Percentiles rank a stretch among this genome's conserved stretches.
Conservation (phyloP, 345 rosid genomes). For the Eucalyptus sp. region DNA sequence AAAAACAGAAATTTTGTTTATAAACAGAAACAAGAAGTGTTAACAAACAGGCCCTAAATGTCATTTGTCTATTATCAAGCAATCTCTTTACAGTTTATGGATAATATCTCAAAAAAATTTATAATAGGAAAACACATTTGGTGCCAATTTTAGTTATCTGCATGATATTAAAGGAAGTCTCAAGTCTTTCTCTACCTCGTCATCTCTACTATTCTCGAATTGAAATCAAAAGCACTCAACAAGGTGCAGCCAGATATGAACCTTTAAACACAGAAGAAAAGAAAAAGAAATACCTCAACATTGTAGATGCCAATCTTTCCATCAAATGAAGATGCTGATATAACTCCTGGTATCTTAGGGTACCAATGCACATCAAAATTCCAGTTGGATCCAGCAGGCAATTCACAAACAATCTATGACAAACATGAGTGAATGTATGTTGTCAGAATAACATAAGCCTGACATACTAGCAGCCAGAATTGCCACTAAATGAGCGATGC, state of each 20-base stretch:
- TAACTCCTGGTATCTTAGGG: constrained; percentile 88
- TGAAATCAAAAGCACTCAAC: background rate
- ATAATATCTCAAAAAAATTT: background rate
- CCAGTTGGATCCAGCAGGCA: constrained; percentile 97
- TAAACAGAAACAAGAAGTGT: too few species aligned
- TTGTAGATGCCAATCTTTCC: constrained; percentile 92
- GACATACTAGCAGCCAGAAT: background rate
- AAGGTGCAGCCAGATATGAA: background rate
- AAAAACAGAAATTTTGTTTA: too few species aligned
- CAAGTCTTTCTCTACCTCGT: background rate
- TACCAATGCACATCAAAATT: constrained; percentile 99
- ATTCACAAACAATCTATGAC: constrained; percentile 70
- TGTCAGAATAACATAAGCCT: background rate
- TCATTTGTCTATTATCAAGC: background rate
- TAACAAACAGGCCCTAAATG: background rate
- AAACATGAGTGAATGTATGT: background rate
- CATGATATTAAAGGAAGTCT: background rate
- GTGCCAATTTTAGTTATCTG: background rate
- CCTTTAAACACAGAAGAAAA: background rate
- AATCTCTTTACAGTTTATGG: background rate
- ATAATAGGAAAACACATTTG: background rate
- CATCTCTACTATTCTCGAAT: background rate
- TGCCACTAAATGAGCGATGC: background rate
- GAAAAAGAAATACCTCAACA: constrained; percentile 56
- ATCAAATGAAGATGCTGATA: constrained; percentile 96